Percentiles rank a stretch among this genome's conserved stretches.
These are phyloP conservation scores for Sesbania bispinosa DNA, from an alignment of 306 rosid genomes.

Conservation along the genomic window DNA sequence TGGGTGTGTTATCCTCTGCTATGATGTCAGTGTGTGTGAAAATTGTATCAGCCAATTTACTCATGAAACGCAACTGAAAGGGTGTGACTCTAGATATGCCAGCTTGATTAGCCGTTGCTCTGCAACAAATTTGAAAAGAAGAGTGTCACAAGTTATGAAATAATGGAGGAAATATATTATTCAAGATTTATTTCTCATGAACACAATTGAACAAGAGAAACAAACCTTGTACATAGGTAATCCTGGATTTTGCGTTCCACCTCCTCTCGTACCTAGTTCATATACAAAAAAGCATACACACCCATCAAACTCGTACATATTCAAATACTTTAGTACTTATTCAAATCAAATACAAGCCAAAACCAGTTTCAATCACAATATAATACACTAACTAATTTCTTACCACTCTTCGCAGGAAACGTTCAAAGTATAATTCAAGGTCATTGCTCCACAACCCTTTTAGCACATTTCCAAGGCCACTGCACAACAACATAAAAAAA, in stretches of 20 bases:
- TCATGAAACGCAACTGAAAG: constrained; percentile 33
- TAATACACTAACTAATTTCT: not conserved
- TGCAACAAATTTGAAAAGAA: constrained; percentile 19
- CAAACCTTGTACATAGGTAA: constrained; percentile 36
- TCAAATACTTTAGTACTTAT: too few relatives aligned
- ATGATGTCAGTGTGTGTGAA: constrained; percentile 22
- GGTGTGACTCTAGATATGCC: constrained; percentile 30
- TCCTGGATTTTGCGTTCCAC: not conserved
- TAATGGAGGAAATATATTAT: too few relatives aligned
- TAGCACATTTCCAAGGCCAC: constrained; percentile 23
- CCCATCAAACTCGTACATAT: not conserved
- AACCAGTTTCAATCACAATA: not conserved
- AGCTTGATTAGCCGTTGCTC: not conserved
- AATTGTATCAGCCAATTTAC: constrained; percentile 12
- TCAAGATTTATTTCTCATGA: too few relatives aligned
- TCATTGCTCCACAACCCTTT: not conserved
- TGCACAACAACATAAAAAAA: constrained; percentile 16
- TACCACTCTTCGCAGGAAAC: constrained; percentile 36
- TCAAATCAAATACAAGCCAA: too few relatives aligned
- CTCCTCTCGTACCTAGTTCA: not conserved
- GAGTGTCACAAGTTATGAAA: not conserved
- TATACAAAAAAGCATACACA: not conserved
- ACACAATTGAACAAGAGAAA: not conserved
- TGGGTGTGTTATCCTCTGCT: not conserved
- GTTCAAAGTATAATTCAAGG: constrained; percentile 17